Percentiles rank a stretch among this genome's conserved stretches.
Evolutionary conservation across 441 rosid species (phyloP).

Genomic region (Erodium chrysanthum): DNA sequence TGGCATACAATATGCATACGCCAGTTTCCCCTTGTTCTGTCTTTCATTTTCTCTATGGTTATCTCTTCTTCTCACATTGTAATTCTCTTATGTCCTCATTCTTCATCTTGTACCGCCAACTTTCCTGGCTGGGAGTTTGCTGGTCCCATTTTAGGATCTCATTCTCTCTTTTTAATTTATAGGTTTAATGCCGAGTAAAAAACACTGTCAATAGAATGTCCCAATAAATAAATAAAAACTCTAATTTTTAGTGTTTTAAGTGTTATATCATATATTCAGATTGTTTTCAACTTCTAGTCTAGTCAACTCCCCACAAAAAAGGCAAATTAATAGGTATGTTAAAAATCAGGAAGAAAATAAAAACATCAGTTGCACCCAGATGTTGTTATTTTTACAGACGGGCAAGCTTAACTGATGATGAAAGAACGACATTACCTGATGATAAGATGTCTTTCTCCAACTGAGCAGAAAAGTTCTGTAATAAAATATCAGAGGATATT

Average conservation of each 20-base stretch:
- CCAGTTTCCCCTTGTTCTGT: too few relatives aligned
- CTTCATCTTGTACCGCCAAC: too few relatives aligned
- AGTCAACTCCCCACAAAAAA: neutral
- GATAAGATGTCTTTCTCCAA: conserved; percentile 81
- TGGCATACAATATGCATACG: neutral
- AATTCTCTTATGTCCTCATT: too few relatives aligned
- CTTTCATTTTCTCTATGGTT: too few relatives aligned
- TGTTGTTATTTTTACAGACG: neutral
- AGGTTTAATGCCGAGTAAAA: too few relatives aligned
- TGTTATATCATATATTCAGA: neutral
- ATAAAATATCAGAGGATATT: conserved; percentile 19
- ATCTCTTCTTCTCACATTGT: too few relatives aligned
- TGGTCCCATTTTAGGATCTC: too few relatives aligned
- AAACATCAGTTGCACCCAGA: neutral
- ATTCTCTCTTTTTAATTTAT: too few relatives aligned
- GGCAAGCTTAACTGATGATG: neutral
- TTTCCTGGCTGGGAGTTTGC: too few relatives aligned
- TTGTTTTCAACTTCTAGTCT: neutral
- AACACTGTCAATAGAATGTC: too few relatives aligned
- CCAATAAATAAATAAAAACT: neutral
- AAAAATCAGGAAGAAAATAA: neutral
- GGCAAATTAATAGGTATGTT: neutral
- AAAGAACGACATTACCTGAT: conserved; percentile 44
- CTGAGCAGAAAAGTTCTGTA: conserved; percentile 95
- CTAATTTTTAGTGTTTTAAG: neutral